Base-by-base conservation (phyloP, 2,329 filamentous ascomycete species). In the Pleomassaria siparia region DNA sequence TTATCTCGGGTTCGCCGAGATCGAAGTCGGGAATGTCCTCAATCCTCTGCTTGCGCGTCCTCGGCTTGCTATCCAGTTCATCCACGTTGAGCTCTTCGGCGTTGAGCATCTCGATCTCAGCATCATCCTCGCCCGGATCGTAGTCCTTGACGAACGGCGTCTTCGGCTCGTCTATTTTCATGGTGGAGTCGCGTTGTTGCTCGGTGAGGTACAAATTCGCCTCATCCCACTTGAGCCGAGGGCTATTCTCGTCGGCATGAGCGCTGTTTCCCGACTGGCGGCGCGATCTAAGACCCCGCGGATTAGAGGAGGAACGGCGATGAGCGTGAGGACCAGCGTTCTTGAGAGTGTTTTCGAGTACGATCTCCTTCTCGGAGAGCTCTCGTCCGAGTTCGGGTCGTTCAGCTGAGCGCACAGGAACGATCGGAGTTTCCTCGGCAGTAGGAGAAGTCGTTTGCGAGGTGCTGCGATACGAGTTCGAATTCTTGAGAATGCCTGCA, bases 141-240 rank as follows among this genome's bases (percentile, higher is more conserved):
- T 96, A 96, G 64, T 91, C 89, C 66, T 87, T 88, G 28, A 90
- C 94, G 70, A 92, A 99, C 4, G 94, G 94, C 7, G 94, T 99
- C 80, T 99, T 99, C 52, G 94, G 94, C 76, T 99, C 94, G 58
- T 91, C 89, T 56, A 99, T 99, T 80, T 97, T 99, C 94, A 99
- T 99, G 49, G 91, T 96, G 53, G 88, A 87, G 50, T 86, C 90
- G 73, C 89, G 91, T 73, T 97, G 90, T 73, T 97, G 92, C 75
- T 99, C 94, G 7, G 94, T 94, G 44, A 99, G 81, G 74, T 96
- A 99, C 25, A 99, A 81, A 68, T 99, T 99, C 37, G 89, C 94
- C 76, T 99, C 94, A 72, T 99, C 94, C 94, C 94, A 99, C 76
- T 96, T 96, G 59, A 99, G 80, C 53, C 91, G 86, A 54, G 88